Evolutionary conservation across 352 stramenopile genomes (phyloP), one percentile per base, ranked within the genome.

Genomic region (Phytophthora brassicae): DNA sequence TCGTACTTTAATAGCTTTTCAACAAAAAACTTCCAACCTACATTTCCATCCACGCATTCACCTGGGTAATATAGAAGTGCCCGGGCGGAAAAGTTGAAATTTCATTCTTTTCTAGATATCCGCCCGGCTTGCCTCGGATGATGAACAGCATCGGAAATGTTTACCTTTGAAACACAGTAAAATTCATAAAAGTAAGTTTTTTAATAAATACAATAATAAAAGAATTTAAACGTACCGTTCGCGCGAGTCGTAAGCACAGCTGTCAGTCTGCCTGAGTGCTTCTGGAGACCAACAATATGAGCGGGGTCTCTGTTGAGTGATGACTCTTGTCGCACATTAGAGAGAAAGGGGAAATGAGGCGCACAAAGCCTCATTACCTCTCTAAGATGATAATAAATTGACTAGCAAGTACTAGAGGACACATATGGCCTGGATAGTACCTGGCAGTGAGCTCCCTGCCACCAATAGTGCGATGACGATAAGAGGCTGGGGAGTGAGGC

Each of bases 151-250:
- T 53, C 11, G 53, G 20, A 8, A 60, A 13, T n/a, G 46, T 47
- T 46, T 17, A 13, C 1, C 52, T n/a, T 60, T 29, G 17, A 43
- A 39, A 6, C 35, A 41, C 4, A 6, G 35, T 41, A 19, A 52
- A 45, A 45, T 12, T 43, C 41, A 12, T 31, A 45, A 20, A 45
- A 45, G 19, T 14, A 53, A 45, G n/a, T 39, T 35, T 28, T 36
- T 31, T 12, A 31, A 7, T 38, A 41, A 49, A 46, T 47, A 24
- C 12, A 48, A 48, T 29, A 42, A 42, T n/a, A 42, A n/a, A n/a
- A n/a, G n/a, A n/a, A n/a, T 38, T n/a, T 38, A 48, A 54, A 41
- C 23, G 20, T 61, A 47, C 42, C 54, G 24, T 54, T 35, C 5
- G 54, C 22, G 20, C 23, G 33, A 31, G 17, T 46, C 2, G 42